Evolutionary conservation across 1,284 basidiomycete genomes (phyloP).

Genomic region (Pseudomicrostroma phylloplanum): DNA sequence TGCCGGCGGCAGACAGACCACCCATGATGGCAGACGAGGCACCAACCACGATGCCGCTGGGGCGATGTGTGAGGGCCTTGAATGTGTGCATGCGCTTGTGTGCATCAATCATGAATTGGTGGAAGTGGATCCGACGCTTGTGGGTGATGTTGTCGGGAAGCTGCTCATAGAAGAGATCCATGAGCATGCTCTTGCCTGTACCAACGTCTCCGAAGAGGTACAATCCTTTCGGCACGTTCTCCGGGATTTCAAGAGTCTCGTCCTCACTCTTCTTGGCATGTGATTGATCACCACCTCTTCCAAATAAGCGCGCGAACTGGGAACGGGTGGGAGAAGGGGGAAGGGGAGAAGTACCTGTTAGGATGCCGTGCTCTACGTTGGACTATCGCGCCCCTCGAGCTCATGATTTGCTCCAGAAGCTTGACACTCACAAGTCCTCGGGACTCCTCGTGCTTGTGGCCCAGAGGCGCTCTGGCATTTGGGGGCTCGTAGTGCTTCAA

Average conservation of each 20-base stretch:
- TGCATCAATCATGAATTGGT: constrained; percentile 90
- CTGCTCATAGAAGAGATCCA: constrained; percentile 90
- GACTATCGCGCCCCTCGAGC: too few species aligned
- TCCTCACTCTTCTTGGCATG: constrained; percentile 11
- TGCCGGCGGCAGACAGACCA: constrained; percentile 8
- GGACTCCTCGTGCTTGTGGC: constrained; percentile 24
- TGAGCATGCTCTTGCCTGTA: constrained; percentile 89
- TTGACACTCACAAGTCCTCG: neutral
- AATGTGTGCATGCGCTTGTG: constrained; percentile 80
- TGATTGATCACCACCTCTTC: constrained; percentile 19
- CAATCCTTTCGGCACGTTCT: constrained; percentile 71
- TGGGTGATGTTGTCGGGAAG: constrained; percentile 67
- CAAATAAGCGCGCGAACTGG: constrained; percentile 17
- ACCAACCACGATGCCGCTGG: constrained; percentile 45
- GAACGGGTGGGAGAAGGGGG: constrained; percentile 6
- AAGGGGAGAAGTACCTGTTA: constrained; percentile 1
- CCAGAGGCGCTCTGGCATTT: constrained; percentile 19
- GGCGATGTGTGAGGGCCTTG: constrained; percentile 42
- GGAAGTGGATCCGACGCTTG: constrained; percentile 85
- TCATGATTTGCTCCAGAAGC: too few species aligned
- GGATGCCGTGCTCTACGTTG: constrained; percentile 5
- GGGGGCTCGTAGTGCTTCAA: constrained; percentile 60
- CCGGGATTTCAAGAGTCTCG: constrained; percentile 43
- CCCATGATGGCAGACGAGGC: constrained; percentile 12
- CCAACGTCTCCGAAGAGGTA: constrained; percentile 98